Base-by-base conservation (phyloP, 2,329 filamentous ascomycete species). In the Fusarium piperis region DNA sequence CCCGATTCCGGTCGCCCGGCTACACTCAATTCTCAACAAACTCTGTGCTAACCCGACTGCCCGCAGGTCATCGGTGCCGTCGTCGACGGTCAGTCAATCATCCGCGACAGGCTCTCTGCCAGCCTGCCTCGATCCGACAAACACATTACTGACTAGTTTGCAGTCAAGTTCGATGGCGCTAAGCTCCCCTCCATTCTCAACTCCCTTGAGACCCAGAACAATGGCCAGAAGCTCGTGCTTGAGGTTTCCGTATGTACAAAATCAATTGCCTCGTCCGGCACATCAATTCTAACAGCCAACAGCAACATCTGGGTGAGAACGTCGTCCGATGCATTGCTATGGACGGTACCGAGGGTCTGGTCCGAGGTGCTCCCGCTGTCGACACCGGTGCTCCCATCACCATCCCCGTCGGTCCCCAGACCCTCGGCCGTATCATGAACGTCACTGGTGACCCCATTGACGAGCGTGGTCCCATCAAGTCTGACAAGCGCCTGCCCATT, bases 371-470 rank as follows among this genome's bases (percentile, higher is more conserved):
- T 82, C 89, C 90, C 85, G 94, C 92, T 78, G 85, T 85, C 79
- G 96, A 99, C 86, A 98, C 95, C 83, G 96, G 96, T 83, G 88
- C 91, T 78, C 96, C 96, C 83, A 99, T 99, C 89, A 94, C 90
- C 86, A 95, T 99, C 80, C 95, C 95, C 83, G 95, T 98, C 86
- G 96, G 96, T 81, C 90, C 91, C 83, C 93, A 88, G 83, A 97
- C 94, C 78, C 93, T 99, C 79, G 96, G 96, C 82, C 96, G 96
- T 89, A 99, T 99, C 90, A 95, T 99, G 89, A 99, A 99, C 91
- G 96, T 99, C 88, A 99, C 96, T 89, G 96, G 96, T 91, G 95
- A 99, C 87, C 96, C 96, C 83, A 98, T 99, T 87, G 96, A 99
- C 84, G 96, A 98, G 91, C 94, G 96, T 88, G 96, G 96, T 78